Percentiles rank a stretch among this genome's conserved stretches.
phyloP scores from a whole-genome alignment of 179 eudicot genomes.

The Heliamphora pulchella region DNA sequence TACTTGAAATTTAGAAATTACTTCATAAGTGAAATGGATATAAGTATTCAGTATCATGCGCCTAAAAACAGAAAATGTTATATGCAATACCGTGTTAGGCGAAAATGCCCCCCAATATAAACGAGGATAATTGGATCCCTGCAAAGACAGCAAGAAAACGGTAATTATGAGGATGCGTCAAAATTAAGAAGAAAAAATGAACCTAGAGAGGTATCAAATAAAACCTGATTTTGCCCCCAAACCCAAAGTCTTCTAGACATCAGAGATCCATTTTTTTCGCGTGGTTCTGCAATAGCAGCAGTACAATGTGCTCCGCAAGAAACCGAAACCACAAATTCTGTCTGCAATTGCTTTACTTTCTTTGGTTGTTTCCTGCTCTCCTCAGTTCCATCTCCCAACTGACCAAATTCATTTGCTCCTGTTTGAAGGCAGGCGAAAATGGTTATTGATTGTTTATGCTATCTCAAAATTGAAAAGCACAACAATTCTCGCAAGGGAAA shows the following conservation, averaged over 20 bases:
- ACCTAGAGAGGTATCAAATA: conserved; percentile 6
- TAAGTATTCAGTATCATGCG: too few species aligned
- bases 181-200: conserved; percentile 9
- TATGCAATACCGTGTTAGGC: conserved; percentile 60
- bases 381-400: conserved; percentile 99
- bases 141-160: conserved; percentile 25
- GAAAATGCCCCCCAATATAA: conserved; percentile 94
- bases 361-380: conserved; percentile 64
- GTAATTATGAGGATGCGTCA: conserved; percentile 3
- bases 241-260: conserved; percentile 87
- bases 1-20: too few species aligned
- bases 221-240: conserved; percentile 99
- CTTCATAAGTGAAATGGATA: too few species aligned
- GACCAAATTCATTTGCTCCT: conserved; percentile 99
- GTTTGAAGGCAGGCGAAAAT: conserved; percentile 18
- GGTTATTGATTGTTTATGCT: not conserved
- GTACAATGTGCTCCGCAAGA: conserved; percentile 99
- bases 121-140: conserved; percentile 90
- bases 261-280: conserved; percentile 68
- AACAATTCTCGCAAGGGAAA: not conserved
- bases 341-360: conserved; percentile 60
- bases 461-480: not conserved
- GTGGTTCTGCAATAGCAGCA: conserved; percentile 94
- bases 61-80: not conserved
- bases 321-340: conserved; percentile 76